Evolutionary conservation across 805 yeast genomes (phyloP), one percentile per base, ranked within the genome.

Genomic region (Metschnikowia kofuensis): DNA sequence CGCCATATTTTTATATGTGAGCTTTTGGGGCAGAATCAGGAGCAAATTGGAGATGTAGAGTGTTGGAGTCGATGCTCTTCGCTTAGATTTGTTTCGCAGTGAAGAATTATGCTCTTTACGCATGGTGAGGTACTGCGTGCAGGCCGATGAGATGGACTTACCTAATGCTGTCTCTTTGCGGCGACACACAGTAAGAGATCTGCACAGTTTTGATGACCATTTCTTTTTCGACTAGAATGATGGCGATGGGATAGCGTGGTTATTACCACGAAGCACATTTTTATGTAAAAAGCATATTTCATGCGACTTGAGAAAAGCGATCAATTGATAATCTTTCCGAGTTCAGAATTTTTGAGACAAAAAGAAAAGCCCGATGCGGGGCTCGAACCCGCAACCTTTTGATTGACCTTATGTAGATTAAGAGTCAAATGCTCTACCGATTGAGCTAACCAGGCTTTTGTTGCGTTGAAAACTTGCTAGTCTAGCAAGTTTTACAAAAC

Each of bases 361-460:
- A 45, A 45, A 54, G 50, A 35, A 37, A 31, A 61, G 64, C 64
- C 65, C 65, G 62, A 61, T 56, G 64, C 65, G 64, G 65, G 65
- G 65, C 61, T 61, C 65, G 64, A 61, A 61, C 65, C 66, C 66
- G 66, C 65, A 62, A 59, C 66, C 65, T 62, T 62, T 62, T 62
- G 66, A 62, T 62, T 53, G 59, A 63, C 59, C 60, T 59, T 56
- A 58, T 46, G 43, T 37, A 35, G 51, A n/a, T 51, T 62, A 62
- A 62, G 66, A 62, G 66, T 62, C 66, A 62, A 62, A 62, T 61
- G 66, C 66, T 62, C 66, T 62, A 62, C 66, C 66, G 66, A 62
- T 62, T 62, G 66, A 62, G 66, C 66, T 62, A 62, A 57, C 64
- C 65, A 61, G 65, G 64, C 65, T 38, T 27, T 4, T 21, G 2